These are phyloP conservation scores for Betula pendula DNA, from an alignment of 306 rosid genomes.

Conservation along the genomic window DNA sequence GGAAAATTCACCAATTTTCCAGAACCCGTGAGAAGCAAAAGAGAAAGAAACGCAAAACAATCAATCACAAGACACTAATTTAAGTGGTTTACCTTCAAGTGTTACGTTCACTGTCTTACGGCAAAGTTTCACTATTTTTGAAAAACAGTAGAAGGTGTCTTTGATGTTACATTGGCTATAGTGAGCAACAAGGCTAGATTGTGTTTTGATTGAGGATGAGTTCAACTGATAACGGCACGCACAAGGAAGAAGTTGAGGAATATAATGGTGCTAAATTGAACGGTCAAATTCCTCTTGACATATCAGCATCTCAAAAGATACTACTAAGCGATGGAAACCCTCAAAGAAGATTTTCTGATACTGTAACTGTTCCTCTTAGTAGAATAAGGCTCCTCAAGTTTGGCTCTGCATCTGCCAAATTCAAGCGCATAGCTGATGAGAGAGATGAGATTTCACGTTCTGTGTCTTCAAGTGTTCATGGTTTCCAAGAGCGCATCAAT, in stretches of 20 bases:
- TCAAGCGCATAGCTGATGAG: conserved; percentile 53
- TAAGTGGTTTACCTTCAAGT: too few relatives aligned
- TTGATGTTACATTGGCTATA: conserved; percentile 28
- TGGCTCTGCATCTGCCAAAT: conserved; percentile 76
- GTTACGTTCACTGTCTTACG: too few relatives aligned
- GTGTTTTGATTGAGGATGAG: conserved; percentile 43
- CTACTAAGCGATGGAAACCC: conserved; percentile 44
- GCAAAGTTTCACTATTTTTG: too few relatives aligned
- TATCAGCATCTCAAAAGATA: conserved; percentile 42
- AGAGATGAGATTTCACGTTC: conserved; percentile 72
- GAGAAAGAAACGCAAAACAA: too few relatives aligned
- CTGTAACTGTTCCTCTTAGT: conserved; percentile 34
- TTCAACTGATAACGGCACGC: conserved; percentile 44
- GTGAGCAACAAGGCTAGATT: conserved; percentile 21
- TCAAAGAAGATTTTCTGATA: conserved; percentile 33
- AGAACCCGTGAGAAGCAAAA: too few relatives aligned
- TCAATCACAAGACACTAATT: too few relatives aligned
- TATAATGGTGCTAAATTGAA: conserved; percentile 40
- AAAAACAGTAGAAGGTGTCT: too few relatives aligned
- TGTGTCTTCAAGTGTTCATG: conserved; percentile 44
- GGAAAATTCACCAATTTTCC: too few relatives aligned
- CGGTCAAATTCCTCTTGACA: conserved; percentile 40
- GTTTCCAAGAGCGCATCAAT: conserved; percentile 48
- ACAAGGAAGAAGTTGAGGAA: conserved; percentile 54
- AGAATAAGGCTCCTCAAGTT: conserved; percentile 50